Evolutionary conservation across 331 rosid species (phyloP).

Genomic region (Malus hybrid): DNA sequence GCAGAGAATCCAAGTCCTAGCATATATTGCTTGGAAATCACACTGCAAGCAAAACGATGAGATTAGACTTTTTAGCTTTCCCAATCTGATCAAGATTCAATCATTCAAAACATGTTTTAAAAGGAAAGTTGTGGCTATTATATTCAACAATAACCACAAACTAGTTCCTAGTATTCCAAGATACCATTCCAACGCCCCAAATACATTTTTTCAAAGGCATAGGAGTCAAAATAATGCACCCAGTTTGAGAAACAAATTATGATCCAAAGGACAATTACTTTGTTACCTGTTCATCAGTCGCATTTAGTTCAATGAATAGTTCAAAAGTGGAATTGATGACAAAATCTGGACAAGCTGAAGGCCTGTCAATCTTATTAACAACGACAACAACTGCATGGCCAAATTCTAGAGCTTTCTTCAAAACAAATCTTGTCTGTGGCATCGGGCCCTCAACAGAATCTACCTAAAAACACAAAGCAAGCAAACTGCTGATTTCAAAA

Average conservation of each 20-base stretch:
- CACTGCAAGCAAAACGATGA: conserved; percentile 49
- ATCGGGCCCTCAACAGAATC: conserved; percentile 99
- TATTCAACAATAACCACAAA: neutral
- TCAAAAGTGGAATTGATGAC: conserved; percentile 94
- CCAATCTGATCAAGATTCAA: neutral
- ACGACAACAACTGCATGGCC: conserved; percentile 97
- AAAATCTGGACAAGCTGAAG: conserved; percentile 93
- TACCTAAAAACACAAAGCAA: conserved; percentile 43
- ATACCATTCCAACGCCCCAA: neutral
- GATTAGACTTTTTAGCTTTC: neutral
- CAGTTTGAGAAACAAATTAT: neutral
- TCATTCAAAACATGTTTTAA: neutral
- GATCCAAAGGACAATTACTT: neutral
- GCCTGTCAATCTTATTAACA: conserved; percentile 94
- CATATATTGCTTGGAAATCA: conserved; percentile 95
- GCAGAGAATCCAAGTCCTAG: no score
- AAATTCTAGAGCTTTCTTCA: conserved; percentile 94
- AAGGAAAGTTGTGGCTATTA: neutral
- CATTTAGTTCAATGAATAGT: conserved; percentile 88
- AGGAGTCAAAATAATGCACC: neutral
- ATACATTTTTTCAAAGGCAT: neutral
- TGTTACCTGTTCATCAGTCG: conserved; percentile 54
- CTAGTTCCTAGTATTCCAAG: neutral
- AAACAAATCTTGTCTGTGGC: conserved; percentile 99
- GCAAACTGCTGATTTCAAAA: neutral